Evolutionary conservation across 2,329 filamentous ascomycete species (phyloP), one percentile per base, ranked within the genome.

Genomic region (Aspergillus quadricinctus): DNA sequence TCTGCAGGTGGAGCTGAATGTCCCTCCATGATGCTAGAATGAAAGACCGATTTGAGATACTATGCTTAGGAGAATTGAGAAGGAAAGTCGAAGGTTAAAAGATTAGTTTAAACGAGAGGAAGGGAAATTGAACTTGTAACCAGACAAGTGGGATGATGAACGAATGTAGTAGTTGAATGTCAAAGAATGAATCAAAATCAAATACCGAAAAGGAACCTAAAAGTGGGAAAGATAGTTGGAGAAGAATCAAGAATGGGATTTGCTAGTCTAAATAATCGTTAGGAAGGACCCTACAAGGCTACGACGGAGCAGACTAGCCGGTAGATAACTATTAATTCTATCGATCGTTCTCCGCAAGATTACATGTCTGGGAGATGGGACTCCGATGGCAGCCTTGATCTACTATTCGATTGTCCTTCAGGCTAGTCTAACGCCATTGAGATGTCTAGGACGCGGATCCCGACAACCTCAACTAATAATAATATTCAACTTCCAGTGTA

Each of bases 1-100:
- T 58, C 57, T 21, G 50, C 56, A 14, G 61, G 54, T 52, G 58
- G 45, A 52, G 49, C 45, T 28, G 54, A n/a, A 11, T 50, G 48
- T 17, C 49, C 35, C 21, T 50, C 49, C 49, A 50, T 50, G 19
- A 23, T 50, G 49, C 4, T 46, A 14, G 14, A 48, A 5, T 25
- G 46, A 28, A 11, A 10, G 23, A n/a, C 10, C 6, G 23, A 17
- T 10, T 23, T 8, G 21, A 48, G 23, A 48, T 17, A 23, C 23
- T 23, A 46, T 46, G 23, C 4, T 37, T 25, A 23, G 6, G 27
- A 11, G 17, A 21, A 4, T 2, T 23, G 27, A 28, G 7, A n/a
- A 14, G 1, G 46, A 49, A 11, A 23, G 6, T 17, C 11, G 17
- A 28, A 8, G 23, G 23, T 35, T 9, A 19, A 31, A 50, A 31